Evolutionary conservation across 176 grass and related monocot species (phyloP).

Genomic region (Aegilops bicornis): DNA sequence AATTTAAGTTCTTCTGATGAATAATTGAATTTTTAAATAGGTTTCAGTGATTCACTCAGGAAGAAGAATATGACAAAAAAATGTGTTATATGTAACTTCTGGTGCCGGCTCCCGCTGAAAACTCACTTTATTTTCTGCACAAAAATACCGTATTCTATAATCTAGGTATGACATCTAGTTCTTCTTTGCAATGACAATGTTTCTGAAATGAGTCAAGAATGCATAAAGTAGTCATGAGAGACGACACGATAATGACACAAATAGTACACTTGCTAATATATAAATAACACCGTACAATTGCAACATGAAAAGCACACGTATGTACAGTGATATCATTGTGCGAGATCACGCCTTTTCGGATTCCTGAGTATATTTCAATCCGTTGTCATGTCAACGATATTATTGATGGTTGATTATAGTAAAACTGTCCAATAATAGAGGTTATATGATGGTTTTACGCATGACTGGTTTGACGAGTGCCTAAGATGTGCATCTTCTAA

Average conservation of each 20-base stretch:
- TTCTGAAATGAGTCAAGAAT: neutral
- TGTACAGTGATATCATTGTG: neutral
- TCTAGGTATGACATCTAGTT: neutral
- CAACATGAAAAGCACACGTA: neutral
- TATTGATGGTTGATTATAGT: neutral
- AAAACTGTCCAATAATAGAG: slow-evolving; percentile 5
- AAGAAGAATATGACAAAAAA: neutral
- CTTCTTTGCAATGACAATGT: neutral
- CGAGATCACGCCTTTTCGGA: slow-evolving; percentile 2
- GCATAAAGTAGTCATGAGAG: fast-evolving
- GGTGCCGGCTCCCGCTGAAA: no score
- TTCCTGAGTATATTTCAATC: slow-evolving; percentile 8
- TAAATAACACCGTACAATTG: neutral
- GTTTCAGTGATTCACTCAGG: neutral
- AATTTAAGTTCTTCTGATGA: neutral
- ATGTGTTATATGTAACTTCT: no score
- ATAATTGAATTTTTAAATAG: neutral
- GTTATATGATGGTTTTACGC: slow-evolving; percentile 23
- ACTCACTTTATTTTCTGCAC: neutral
- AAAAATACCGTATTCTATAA: neutral
- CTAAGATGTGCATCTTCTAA: neutral
- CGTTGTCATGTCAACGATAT: slow-evolving; percentile 33
- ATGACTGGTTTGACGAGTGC: neutral
- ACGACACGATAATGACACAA: neutral
- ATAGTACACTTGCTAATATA: neutral